A percentile compares a stretch with the other conserved stretches of the same genome.
Conservation (phyloP, 1,284 basidiomycete species). For the Stereum hirsutum region DNA sequence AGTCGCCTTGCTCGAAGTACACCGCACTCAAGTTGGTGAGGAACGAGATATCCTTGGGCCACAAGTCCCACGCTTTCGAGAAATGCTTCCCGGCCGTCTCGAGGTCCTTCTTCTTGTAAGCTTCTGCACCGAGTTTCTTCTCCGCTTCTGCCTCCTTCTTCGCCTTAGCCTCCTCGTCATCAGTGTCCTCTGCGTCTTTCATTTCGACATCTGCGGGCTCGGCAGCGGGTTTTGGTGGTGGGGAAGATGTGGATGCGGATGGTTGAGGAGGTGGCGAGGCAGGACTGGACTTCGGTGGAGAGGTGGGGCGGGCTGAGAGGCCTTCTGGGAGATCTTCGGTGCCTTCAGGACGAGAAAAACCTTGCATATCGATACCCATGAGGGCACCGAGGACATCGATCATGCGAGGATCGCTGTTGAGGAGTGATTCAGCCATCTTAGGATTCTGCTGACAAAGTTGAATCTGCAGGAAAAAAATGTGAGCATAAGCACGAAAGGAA, state of each 20-base stretch:
- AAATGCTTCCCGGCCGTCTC: slow-evolving; percentile 67
- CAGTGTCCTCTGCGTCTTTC: slow-evolving; percentile 56
- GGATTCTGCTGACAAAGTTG: slow-evolving; percentile 59
- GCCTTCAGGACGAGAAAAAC: slow-evolving; percentile 79
- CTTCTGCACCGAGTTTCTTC: slow-evolving; percentile 73
- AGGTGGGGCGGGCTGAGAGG: slow-evolving; percentile 21
- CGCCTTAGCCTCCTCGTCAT: slow-evolving; percentile 53
- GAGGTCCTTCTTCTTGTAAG: slow-evolving; percentile 84
- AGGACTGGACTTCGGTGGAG: slow-evolving; percentile 25
- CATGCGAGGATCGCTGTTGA: slow-evolving; percentile 81
- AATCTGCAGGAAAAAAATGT: slow-evolving; percentile 27
- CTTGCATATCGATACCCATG: slow-evolving; percentile 92
- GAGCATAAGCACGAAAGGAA: neutral
- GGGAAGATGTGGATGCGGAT: slow-evolving; percentile 20
- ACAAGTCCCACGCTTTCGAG: slow-evolving; percentile 86
- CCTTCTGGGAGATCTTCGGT: slow-evolving; percentile 74
- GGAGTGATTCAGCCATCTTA: slow-evolving; percentile 38
- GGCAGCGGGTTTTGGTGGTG: slow-evolving; percentile 26
- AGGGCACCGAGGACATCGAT: slow-evolving; percentile 88
- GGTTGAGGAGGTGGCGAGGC: slow-evolving; percentile 28
- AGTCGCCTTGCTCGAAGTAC: slow-evolving; percentile 91
- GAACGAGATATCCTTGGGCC: slow-evolving; percentile 92
- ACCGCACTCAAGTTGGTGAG: slow-evolving; percentile 87
- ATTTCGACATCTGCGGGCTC: slow-evolving; percentile 30
- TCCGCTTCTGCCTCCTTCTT: slow-evolving; percentile 71